Conservation (phyloP, 345 rosid species). For the Citrus inodora region DNA sequence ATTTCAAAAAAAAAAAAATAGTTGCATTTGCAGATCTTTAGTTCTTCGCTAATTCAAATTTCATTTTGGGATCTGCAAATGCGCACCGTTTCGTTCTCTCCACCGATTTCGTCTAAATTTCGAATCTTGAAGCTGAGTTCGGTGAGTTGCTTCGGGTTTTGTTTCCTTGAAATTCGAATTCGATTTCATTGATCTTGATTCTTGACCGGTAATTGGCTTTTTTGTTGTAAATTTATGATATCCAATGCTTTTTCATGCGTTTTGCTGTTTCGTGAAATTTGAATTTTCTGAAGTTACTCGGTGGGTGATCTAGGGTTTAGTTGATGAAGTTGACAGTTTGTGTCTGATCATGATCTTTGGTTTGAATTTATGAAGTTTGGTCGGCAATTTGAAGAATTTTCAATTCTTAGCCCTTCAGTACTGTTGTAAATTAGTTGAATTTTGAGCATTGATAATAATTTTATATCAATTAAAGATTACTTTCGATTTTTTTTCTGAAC, state of each 20-base stretch:
- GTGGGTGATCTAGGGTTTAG: not conserved
- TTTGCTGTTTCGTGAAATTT: not conserved
- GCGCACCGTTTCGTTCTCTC: conserved; percentile 21
- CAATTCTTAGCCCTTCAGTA: not conserved
- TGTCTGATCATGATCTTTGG: conserved; percentile 14
- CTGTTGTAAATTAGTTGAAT: not conserved
- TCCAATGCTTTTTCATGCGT: not conserved
- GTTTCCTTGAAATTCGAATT: conserved; percentile 7
- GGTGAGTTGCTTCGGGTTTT: conserved; percentile 28
- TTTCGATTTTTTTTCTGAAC: not conserved
- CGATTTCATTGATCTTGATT: conserved; percentile 18
- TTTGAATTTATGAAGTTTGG: conserved; percentile 5
- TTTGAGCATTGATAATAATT: not conserved
- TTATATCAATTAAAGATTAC: not conserved
- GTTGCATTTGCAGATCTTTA: conserved; percentile 27
- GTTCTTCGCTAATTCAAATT: not conserved
- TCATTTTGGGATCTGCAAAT: conserved; percentile 38
- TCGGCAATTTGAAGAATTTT: not conserved
- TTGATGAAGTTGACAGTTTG: conserved; percentile 6
- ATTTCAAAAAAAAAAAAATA: not conserved
- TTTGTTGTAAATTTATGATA: not conserved
- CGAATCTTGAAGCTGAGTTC: conserved; percentile 27
- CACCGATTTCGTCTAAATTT: conserved; percentile 8
- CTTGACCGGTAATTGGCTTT: conserved; percentile 3
- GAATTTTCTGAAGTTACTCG: not conserved